phyloP scores from a whole-genome alignment of 139 green algal species.

The Chlorella sp. region DNA sequence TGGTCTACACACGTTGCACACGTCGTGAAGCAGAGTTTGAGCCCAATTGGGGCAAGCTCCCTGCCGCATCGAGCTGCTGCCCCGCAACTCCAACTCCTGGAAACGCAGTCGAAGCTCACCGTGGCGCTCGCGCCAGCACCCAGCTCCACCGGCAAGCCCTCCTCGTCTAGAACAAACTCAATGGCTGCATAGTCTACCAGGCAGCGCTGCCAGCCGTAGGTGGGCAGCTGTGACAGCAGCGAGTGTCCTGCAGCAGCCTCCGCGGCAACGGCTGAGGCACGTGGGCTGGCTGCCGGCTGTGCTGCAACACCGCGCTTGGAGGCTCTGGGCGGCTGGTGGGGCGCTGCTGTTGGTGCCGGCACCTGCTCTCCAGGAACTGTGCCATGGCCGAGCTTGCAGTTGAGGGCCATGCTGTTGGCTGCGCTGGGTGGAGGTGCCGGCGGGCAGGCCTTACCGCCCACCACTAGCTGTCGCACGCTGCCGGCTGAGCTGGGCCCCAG shows the following conservation, averaged over 20 bases:
- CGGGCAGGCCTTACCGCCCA: neutral
- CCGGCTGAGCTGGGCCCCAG: too few species aligned
- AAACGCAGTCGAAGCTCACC: too few species aligned
- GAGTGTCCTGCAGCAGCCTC: neutral
- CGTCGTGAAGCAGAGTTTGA: too few species aligned
- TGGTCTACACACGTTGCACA: too few species aligned
- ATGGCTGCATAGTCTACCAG: neutral
- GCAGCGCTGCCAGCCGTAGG: constrained; percentile 30
- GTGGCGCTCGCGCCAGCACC: neutral
- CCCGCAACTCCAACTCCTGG: too few species aligned
- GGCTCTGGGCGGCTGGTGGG: too few species aligned
- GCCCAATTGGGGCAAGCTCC: too few species aligned
- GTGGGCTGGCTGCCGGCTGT: too few species aligned
- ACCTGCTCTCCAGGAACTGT: neutral
- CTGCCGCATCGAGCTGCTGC: too few species aligned
- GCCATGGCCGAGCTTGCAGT: neutral
- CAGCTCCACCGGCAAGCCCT: neutral
- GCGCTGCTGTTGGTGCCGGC: too few species aligned
- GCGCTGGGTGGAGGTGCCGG: neutral
- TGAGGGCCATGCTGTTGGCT: neutral
- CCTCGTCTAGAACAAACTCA: neutral
- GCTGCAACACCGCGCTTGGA: too few species aligned
- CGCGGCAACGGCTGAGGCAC: too few species aligned
- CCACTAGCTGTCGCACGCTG: neutral
- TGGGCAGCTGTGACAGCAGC: constrained; percentile 23